Evolutionary conservation across 768 basidiomycete species (phyloP), one percentile per base, ranked within the genome.

Genomic region (Baorangia bicolor): DNA sequence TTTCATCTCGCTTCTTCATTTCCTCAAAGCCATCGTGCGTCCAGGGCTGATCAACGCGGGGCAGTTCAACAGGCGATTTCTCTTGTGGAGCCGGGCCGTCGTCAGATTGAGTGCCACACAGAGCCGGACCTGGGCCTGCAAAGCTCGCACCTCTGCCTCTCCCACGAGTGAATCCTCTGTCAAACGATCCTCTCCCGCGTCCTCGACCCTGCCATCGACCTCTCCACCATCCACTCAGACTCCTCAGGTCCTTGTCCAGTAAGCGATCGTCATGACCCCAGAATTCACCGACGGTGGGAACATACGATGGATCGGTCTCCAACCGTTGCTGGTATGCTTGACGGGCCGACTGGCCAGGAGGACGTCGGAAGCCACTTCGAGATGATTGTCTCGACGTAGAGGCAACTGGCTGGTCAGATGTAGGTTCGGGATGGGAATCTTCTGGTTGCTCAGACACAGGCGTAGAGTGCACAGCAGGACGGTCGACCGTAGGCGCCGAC

Each of bases 211-310:
- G 81, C 86, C 89, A 86, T 57, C 82, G 80, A 39, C 86, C 89
- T 54, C 90, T 78, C 92, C 92, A 94, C 92, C 91, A 94, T 1
- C 84, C 85, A 73, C 90, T 92, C 42, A 94, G 73, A 66, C 86
- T 88, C 39, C 92, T 83, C 39, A 92, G 72, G 57, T 90, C 85
- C 70, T 90, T 90, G 71, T 91, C 88, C 68, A 92, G 75, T 51
- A 94, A 75, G 44, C 94, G 86, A 69, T 96, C 94, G 70, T 97
- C 94, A 67, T 97, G 94, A 5, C 90, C 87, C 93, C 92, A 97
- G 67, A 97, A 97, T 58, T 87, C 88, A 51, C 94, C 94, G 23
- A 95, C 89, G 25, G 86, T 88, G 23, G 94, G 94, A 28, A 92
- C 89, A 69, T 87, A 94, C 2, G 92, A 90, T 2, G 94, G 94